Evolutionary conservation across 2,329 filamentous ascomycete species (phyloP).

Genomic region (Elsinoe arachidis): DNA sequence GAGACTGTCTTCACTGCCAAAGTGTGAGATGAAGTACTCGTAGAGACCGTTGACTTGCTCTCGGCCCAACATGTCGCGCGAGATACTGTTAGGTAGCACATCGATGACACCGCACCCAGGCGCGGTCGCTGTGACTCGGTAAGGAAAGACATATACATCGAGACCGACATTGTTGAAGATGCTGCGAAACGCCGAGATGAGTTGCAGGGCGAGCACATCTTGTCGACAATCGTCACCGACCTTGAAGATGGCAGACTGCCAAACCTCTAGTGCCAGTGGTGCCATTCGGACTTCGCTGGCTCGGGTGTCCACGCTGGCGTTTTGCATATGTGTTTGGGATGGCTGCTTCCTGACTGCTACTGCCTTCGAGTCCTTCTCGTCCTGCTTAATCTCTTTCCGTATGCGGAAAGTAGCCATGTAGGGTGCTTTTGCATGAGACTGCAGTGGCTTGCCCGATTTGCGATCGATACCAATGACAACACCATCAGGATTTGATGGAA

Average conservation of each 20-base stretch:
- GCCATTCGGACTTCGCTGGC: conserved; percentile 18
- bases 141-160: conserved; percentile 93
- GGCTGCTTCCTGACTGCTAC: conserved; percentile 3
- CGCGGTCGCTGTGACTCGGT: conserved; percentile 93
- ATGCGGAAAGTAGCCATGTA: conserved; percentile 99
- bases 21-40: conserved; percentile 96
- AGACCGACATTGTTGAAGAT: conserved; percentile 94
- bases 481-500: conserved; percentile 93
- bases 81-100: conserved; percentile 94
- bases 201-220: conserved; percentile 90
- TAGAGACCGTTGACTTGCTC: conserved; percentile 97
- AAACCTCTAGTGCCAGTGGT: conserved; percentile 70
- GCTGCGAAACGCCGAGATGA: conserved; percentile 94
- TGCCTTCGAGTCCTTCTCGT: conserved; percentile 13
- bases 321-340: neutral
- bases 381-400: conserved; percentile 59
- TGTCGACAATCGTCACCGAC: conserved; percentile 97
- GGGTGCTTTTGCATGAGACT: conserved; percentile 95
- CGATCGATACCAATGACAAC: conserved; percentile 96
- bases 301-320: conserved; percentile 4
- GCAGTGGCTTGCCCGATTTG: conserved; percentile 92
- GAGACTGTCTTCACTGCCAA: conserved; percentile 90
- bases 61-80: conserved; percentile 94
- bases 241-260: conserved; percentile 99
- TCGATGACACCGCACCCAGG: conserved; percentile 98